Evolutionary conservation across 805 yeast species (phyloP).

Genomic region (Torulaspora gathmanii): DNA sequence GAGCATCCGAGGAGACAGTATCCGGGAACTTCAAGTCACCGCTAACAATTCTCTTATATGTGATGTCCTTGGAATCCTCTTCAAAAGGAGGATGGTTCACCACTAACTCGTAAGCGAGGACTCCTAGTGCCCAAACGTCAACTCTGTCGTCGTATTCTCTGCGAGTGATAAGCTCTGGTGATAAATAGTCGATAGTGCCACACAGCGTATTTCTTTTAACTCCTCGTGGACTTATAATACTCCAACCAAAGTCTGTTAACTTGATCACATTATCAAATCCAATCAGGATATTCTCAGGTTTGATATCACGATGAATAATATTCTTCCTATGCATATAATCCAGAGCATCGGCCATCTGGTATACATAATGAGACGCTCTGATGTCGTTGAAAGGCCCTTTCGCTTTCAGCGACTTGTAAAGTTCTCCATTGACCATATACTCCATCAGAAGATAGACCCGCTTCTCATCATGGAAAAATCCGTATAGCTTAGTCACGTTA

Average conservation of each 20-base stretch:
- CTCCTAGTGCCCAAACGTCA: slow-evolving; percentile 92
- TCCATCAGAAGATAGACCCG: slow-evolving; percentile 83
- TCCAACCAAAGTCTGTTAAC: slow-evolving; percentile 95
- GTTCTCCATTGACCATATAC: slow-evolving; percentile 79
- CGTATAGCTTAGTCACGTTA: slow-evolving; percentile 73
- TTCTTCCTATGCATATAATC: slow-evolving; percentile 70
- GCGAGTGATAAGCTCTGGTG: slow-evolving; percentile 92
- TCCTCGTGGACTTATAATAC: slow-evolving; percentile 58
- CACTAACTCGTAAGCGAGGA: slow-evolving; percentile 75
- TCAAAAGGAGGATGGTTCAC: slow-evolving; percentile 93
- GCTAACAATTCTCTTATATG: slow-evolving; percentile 72
- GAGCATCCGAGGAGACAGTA: slow-evolving; percentile 66
- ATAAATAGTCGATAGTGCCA: slow-evolving; percentile 90
- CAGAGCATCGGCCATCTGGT: slow-evolving; percentile 78
- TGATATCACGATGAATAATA: slow-evolving; percentile 86
- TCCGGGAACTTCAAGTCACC: slow-evolving; percentile 74
- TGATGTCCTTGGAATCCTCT: slow-evolving; percentile 68
- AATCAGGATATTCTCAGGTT: slow-evolving; percentile 86
- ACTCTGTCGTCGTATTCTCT: slow-evolving; percentile 72
- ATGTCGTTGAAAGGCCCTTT: slow-evolving; percentile 66
- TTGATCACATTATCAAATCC: slow-evolving; percentile 74
- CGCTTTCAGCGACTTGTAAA: slow-evolving; percentile 67
- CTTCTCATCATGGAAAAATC: slow-evolving; percentile 76
- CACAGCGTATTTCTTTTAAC: slow-evolving; percentile 75
- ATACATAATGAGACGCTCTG: slow-evolving; percentile 71